A percentile compares a stretch with the other conserved stretches of the same genome.
phyloP scores from a whole-genome alignment of 768 basidiomycete genomes.

The Macrolepiota fuliginosa region DNA sequence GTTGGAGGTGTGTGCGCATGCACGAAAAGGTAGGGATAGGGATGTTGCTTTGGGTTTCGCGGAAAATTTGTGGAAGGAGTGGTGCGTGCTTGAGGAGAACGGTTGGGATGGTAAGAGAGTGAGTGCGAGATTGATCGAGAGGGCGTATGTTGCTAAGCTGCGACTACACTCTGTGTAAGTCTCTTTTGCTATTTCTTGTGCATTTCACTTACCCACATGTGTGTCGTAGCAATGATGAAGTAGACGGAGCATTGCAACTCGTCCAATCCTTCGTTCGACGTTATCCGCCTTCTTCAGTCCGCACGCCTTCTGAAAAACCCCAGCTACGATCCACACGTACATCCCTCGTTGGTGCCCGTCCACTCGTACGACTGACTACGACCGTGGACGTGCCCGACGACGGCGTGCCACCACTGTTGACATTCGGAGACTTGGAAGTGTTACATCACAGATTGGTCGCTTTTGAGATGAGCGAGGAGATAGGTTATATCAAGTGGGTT shows the following conservation, averaged over 20 bases:
- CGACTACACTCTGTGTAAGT: slow-evolving; percentile 61
- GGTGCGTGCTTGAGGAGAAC: slow-evolving; percentile 46
- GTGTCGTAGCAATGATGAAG: slow-evolving; percentile 40
- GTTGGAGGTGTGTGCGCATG: slow-evolving; percentile 59
- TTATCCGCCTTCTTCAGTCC: slow-evolving; percentile 61
- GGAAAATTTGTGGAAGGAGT: slow-evolving; percentile 64
- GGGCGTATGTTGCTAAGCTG: slow-evolving; percentile 67
- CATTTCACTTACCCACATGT: slow-evolving; percentile 1
- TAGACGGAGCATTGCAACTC: slow-evolving; percentile 51
- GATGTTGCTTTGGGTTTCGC: slow-evolving; percentile 48
- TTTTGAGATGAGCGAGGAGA: slow-evolving; percentile 37
- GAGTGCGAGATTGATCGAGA: slow-evolving; percentile 58
- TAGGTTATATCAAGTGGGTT: slow-evolving; percentile 71
- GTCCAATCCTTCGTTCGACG: slow-evolving; percentile 59
- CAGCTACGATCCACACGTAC: slow-evolving; percentile 59
- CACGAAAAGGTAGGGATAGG: slow-evolving; percentile 45
- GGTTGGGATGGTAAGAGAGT: slow-evolving; percentile 28
- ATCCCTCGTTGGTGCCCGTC: slow-evolving; percentile 49
- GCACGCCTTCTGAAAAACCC: slow-evolving; percentile 39
- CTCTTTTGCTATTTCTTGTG: neutral
- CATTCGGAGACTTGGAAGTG: slow-evolving; percentile 74
- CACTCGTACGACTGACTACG: slow-evolving; percentile 70
- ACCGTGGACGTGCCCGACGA: slow-evolving; percentile 66
- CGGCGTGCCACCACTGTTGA: slow-evolving; percentile 73
- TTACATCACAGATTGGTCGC: slow-evolving; percentile 72